Evolutionary conservation across 2,329 filamentous ascomycete species (phyloP), one percentile per base, ranked within the genome.

Genomic region (Exophiala xenobiotica): DNA sequence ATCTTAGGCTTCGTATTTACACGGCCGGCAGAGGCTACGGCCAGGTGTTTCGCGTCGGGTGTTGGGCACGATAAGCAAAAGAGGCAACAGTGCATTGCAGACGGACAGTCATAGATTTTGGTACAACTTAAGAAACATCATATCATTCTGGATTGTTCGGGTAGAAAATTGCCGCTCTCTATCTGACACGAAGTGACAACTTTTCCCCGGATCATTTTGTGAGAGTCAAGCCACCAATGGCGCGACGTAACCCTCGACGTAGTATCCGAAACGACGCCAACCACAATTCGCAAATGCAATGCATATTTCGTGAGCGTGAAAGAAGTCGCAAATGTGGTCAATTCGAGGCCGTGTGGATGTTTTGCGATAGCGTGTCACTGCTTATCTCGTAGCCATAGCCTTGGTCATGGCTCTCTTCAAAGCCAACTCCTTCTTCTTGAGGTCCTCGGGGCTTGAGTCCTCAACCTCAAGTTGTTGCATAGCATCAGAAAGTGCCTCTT

Each of bases 401-500:
- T 97, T 99, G 77, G 93, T 99, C 67, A 99, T 91, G 65, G 95
- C 83, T 69, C 93, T 83, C 90, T 97, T 99, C 61, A 99, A 83
- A 57, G 90, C 90, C 63, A 99, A 81, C 82, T 99, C 93, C 86
- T 96, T 95, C 90, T 97, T 97, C 89, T 95, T 97, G 65, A 99
- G 81, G 71, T 99, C 93, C 66, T 99, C 95, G 57, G 90, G 88
- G 58, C 78, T 77, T 51, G 89, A 88, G 65, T 99, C 95, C 75
- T 92, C 88, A 69, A 99, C 79, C 85, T 99, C 93, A 61, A 99
- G 88, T 77, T 95, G 87, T 61, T 84, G 88, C 93, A 99, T 97
- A 66, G 93, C 93, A 67, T 99, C 93, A 74, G 87, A 92, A 65
- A 99, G 88, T 64, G 90, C 88, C 70, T 87, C 86, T 85, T 99